Evolutionary conservation across 2,329 filamentous ascomycete genomes (phyloP), one percentile per base, ranked within the genome.

Genomic region (Colletotrichum camelliae): DNA sequence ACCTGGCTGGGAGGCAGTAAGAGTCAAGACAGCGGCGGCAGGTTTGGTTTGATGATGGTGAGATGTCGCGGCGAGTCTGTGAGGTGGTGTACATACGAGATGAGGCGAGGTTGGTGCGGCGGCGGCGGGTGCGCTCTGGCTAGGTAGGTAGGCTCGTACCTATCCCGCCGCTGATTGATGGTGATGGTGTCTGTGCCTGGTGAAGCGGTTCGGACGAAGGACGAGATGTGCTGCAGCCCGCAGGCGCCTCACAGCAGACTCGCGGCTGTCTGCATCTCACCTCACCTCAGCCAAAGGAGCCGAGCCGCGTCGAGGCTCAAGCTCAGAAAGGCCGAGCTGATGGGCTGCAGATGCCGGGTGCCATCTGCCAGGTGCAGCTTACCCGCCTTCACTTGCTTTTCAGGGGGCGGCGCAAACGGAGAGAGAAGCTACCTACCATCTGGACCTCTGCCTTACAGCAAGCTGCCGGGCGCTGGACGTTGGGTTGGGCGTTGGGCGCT

Each of bases 41-140:
- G 57, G 16, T 18, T 35, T 48, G 73, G 64, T 61, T 75, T 75
- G 55, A 58, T 73, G 57, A 73, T 64, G 70, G 64, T 67, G 73
- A 73, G 70, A 65, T 37, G n/a, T 48, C 27, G 64, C 33, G 57
- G 24, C 33, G 33, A 67, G 57, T 68, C 64, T 68, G 70, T 73
- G 64, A 64, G 64, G 55, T 39, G 27, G 39, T 68, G 31, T 24
- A 24, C 24, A 24, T 35, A 31, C 55, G 70, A 73, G 58, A 68
- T 75, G 70, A 73, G 64, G 43, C 24, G 73, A 75, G 73, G 73
- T 68, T 58, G 73, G 73, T 75, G 73, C 73, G 70, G 55, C 31
- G 43, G 35, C 24, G 60, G 58, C 10, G 7, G 43, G 43, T 48
- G 43, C 18, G 43, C 43, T 48, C 43, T 48, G 43, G 43, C 43